Conservation (phyloP, 73 alveolate genomes). For the Stentor coeruleus region DNA sequence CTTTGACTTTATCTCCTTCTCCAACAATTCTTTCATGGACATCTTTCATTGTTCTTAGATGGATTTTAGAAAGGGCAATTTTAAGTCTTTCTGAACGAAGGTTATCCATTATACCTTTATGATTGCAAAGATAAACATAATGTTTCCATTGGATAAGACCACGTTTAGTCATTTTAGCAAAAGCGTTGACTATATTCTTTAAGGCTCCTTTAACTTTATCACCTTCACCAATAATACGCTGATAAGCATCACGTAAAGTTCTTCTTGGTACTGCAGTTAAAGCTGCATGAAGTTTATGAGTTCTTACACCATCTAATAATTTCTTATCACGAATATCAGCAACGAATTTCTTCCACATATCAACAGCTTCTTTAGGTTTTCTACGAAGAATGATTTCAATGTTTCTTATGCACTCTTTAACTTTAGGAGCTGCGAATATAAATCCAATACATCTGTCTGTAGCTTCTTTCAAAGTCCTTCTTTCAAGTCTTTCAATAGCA, state of each 20-base stretch:
- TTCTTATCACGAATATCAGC: neutral
- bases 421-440: neutral
- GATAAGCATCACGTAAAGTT: conserved; percentile 1
- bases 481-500: neutral
- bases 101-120: neutral
- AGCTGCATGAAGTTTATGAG: neutral
- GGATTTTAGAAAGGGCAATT: neutral
- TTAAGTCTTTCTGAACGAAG: neutral
- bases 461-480: conserved; percentile 3
- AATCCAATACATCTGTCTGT: conserved; percentile 1
- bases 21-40: neutral
- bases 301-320: neutral
- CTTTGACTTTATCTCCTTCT: neutral
- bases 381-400: neutral
- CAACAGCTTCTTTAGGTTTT: neutral
- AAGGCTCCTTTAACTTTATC: conserved; percentile 5
- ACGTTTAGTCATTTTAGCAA: neutral
- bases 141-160: neutral
- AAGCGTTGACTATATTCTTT: neutral
- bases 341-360: neutral
- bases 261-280: neutral
- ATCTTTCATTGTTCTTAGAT: neutral
- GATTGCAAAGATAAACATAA: neutral
- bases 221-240: conserved; percentile 10
- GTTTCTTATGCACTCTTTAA: neutral